These are phyloP conservation scores for Balansia obtecta DNA, from an alignment of 2,329 filamentous ascomycete genomes.

Conservation along the genomic window DNA sequence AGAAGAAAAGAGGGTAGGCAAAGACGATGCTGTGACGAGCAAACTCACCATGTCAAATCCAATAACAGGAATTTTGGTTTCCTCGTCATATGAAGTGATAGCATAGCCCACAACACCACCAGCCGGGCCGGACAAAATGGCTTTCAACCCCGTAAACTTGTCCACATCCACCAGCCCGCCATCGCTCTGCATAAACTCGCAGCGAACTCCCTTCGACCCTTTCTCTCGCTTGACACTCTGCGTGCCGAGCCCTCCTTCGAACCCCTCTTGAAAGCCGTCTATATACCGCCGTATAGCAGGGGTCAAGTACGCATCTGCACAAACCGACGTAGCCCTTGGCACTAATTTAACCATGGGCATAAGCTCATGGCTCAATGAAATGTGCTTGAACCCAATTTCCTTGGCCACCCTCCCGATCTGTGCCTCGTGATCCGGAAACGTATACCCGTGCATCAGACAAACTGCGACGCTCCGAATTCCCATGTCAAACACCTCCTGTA, in stretches of 20 bases:
- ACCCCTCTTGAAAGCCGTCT: conserved; percentile 22
- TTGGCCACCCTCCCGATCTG: conserved; percentile 22
- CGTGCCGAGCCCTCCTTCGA: conserved; percentile 21
- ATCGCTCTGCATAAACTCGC: conserved; percentile 61
- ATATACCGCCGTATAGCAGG: conserved; percentile 25
- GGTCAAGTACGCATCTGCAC: conserved; percentile 31
- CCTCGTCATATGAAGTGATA: conserved; percentile 56
- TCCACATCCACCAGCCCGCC: conserved; percentile 40
- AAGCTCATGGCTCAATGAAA: conserved; percentile 23
- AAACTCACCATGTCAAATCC: conserved; percentile 50
- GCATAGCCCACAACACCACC: conserved; percentile 69
- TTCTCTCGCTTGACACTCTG: conserved; percentile 57
- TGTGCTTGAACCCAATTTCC: conserved; percentile 31
- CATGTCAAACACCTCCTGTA: conserved; percentile 47
- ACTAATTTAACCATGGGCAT: conserved; percentile 32
- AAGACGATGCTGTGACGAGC: neutral
- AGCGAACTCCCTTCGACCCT: conserved; percentile 37
- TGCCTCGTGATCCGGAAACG: conserved; percentile 42
- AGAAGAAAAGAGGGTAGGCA: neutral
- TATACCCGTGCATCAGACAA: conserved; percentile 62
- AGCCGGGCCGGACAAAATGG: conserved; percentile 63
- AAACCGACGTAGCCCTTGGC: conserved; percentile 29
- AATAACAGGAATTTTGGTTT: conserved; percentile 57
- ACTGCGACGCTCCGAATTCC: conserved; percentile 43
- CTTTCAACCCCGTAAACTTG: conserved; percentile 55